These are phyloP conservation scores for Scytalidium sp. DNA, from an alignment of 2,329 filamentous ascomycete genomes.

Conservation along the genomic window DNA sequence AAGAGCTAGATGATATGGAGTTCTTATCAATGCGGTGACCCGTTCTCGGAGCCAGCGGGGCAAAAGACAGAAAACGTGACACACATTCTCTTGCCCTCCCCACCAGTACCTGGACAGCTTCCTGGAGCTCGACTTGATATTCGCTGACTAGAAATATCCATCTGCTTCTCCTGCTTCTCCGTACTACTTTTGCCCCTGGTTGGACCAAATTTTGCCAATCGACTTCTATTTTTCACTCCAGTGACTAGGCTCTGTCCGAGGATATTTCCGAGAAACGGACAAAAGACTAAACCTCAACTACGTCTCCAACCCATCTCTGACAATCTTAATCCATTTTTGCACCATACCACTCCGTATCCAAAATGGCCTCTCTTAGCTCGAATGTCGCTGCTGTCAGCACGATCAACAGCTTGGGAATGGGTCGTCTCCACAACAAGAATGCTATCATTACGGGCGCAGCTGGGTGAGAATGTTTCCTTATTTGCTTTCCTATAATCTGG, in stretches of 20 bases:
- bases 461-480: conserved; percentile 46
- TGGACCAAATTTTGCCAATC: neutral
- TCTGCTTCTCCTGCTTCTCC: neutral
- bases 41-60: neutral
- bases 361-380: conserved; percentile 6
- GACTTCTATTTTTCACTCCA: neutral
- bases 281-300: neutral
- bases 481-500: neutral
- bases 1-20: neutral
- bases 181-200: neutral
- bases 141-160: neutral
- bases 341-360: neutral
- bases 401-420: conserved; percentile 32
- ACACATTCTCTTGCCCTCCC: neutral
- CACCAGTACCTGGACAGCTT: neutral
- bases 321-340: neutral
- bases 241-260: too few species aligned
- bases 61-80: neutral
- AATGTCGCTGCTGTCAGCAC: conserved; percentile 18
- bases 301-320: neutral
- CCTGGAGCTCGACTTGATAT: neutral
- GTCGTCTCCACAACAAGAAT: conserved; percentile 32
- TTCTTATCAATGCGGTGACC: neutral
- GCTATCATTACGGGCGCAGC: conserved; percentile 65
- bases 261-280: neutral